Evolutionary conservation across 1,139 yeast genomes (phyloP).

Genomic region (Casaregolazyma suthepensis): DNA sequence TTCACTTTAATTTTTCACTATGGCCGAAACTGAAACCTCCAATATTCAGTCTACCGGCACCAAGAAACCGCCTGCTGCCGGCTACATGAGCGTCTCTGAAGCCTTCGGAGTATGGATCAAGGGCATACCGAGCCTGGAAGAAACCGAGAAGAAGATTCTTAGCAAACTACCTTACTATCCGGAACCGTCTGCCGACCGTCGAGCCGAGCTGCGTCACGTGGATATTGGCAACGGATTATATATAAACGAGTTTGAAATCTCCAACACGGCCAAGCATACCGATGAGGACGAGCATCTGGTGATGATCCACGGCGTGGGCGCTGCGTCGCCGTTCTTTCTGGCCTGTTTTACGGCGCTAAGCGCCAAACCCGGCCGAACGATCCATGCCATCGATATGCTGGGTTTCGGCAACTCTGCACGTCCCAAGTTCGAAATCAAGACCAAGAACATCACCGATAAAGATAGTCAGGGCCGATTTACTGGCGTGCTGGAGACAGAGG

Average conservation of each 20-base stretch:
- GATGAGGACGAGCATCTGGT: slow-evolving; percentile 38
- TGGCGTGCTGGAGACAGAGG: slow-evolving; percentile 48
- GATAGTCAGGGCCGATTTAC: slow-evolving; percentile 6
- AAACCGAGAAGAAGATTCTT: slow-evolving; percentile 40
- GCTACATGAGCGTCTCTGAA: neutral
- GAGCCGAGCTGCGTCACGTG: slow-evolving; percentile 41
- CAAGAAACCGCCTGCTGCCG: neutral
- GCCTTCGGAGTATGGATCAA: neutral
- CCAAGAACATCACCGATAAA: slow-evolving; percentile 27
- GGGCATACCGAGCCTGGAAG: slow-evolving; percentile 24
- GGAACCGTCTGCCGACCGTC: slow-evolving; percentile 40
- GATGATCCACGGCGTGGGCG: slow-evolving; percentile 90
- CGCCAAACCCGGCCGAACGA: slow-evolving; percentile 35
- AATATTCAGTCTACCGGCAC: neutral
- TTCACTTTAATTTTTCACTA: neutral
- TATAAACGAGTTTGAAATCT: slow-evolving; percentile 53
- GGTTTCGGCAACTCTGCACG: slow-evolving; percentile 80
- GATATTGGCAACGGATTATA: slow-evolving; percentile 34
- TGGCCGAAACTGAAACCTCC: neutral
- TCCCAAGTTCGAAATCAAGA: slow-evolving; percentile 39
- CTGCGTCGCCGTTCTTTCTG: slow-evolving; percentile 83
- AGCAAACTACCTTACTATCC: slow-evolving; percentile 59
- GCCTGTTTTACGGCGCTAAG: slow-evolving; percentile 56
- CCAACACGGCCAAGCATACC: slow-evolving; percentile 17
- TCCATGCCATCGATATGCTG: slow-evolving; percentile 76